Base-by-base conservation (phyloP, 352 stramenopile species). In the Phytopythium delawarense region DNA sequence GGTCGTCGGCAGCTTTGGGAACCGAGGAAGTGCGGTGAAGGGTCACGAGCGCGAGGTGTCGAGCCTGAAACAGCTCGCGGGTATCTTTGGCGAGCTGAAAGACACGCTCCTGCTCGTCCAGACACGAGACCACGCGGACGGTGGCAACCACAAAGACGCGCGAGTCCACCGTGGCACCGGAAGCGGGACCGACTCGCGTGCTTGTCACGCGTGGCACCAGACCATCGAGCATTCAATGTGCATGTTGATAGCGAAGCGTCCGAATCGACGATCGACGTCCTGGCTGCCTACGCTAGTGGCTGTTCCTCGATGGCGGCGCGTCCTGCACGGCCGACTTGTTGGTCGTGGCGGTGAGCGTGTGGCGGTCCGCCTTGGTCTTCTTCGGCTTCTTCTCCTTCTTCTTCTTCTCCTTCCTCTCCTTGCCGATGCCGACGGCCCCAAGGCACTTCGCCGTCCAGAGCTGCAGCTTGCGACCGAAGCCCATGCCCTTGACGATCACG, bases 401-500 rank as follows among this genome's bases (percentile, higher is more conserved):
- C 48, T 53, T 53, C 48, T 37, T 30, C 5, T 30, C 34, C 16
- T 25, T 58, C 35, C 32, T 34, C 35, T 48, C 49, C 42, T 70
- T 63, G 34, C 61, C 59, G 32, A 73, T 25, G 7, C 71, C 62
- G 5, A 78, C 40, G 15, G 75, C 30, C 40, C 68, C 55, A 20
- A 65, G 44, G 42, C 71, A 78, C 39, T 69, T 68, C 20, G 62
- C 51, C 18, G 52, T 68, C 69, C 69, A 76, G 30, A 61, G 56
- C 16, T 55, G 57, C 2, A 74, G 52, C 7, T 50, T 71, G 15
- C 70, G 67, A 4, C 74, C 70, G 25, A 88, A 62, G 5, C 77
- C 79, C 30, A 86, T 65, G 0, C 79, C 76, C 60, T 89, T 88
- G 42, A 88, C 79, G 35, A 76, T 67, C 48, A 88, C 74, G 12